Base-by-base conservation (phyloP, 768 basidiomycete species). In the Lyophyllum semitale region DNA sequence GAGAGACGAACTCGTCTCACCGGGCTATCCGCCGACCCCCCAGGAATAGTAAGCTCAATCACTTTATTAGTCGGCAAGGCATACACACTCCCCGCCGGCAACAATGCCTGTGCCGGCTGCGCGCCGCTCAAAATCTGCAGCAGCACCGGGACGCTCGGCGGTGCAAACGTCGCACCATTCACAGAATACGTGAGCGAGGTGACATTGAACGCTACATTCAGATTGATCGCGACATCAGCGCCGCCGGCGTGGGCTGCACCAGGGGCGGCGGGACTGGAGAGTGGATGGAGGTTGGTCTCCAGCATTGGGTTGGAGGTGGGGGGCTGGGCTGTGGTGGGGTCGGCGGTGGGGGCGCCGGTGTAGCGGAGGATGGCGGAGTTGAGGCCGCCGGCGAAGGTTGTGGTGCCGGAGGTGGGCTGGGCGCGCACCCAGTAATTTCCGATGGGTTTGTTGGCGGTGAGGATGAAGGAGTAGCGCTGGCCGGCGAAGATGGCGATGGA, bases 111-210 rank as follows among this genome's bases (percentile, higher is more conserved):
- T 0, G 84, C 74, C 17, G 72, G 69, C 32, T 67, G 68, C 5
- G 78, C 77, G 0, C 85, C 85, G 47, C 79, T 84, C 32, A 87
- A 62, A 35, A 85, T 80, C 58, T 87, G 85, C 15, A 85, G 74
- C 11, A 87, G 73, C 12, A 84, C 77, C 0, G 85, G 84, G 0
- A 77, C 68, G 0, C 72, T 70, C 0, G 84, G 83, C 1, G 73
- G 63, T 6, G 33, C 38, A 54, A 70, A 78, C 1, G 60, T 46
- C 0, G 59, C 64, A 2, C 68, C 67, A 48, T 78, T 77, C 27
- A 76, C 60, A 0, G 43, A 59, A 56, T 70, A 74, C 18, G 52
- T 49, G 12, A 47, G 35, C 6, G 38, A 40, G 17, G 33, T 37
- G 43, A 15, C 4, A 22, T 61, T 54, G 48, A 68, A 64, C 4